Conservation (phyloP, 164 flowering plant species). For the Liriodendron chinense region DNA sequence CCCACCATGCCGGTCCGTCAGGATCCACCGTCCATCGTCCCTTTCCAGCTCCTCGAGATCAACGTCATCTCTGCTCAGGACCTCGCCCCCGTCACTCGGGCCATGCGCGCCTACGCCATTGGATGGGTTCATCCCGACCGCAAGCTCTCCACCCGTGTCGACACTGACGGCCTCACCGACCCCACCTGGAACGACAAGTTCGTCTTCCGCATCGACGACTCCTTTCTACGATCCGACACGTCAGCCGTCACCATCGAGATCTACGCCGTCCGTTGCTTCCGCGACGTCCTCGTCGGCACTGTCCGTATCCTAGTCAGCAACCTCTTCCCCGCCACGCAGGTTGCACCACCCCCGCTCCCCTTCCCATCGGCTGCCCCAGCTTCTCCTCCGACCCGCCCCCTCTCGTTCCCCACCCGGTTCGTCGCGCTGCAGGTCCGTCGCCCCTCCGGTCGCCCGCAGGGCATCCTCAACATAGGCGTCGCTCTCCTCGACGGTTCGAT, state of each 20-base stretch:
- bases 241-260: slow-evolving; percentile 77
- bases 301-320: slow-evolving; percentile 73
- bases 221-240: slow-evolving; percentile 56
- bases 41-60: slow-evolving; percentile 70
- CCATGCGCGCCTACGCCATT: slow-evolving; percentile 70
- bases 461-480: slow-evolving; percentile 80
- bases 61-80: slow-evolving; percentile 88
- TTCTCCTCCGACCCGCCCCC: neutral
- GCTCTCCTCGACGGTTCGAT: slow-evolving; percentile 70
- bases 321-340: slow-evolving; percentile 33
- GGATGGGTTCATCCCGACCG: slow-evolving; percentile 72
- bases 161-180: slow-evolving; percentile 41
- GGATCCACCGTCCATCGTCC: slow-evolving; percentile 16
- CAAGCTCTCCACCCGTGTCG: slow-evolving; percentile 67
- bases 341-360: slow-evolving; percentile 46
- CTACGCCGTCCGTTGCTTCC: slow-evolving; percentile 70
- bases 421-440: slow-evolving; percentile 59
- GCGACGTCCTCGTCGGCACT: slow-evolving; percentile 71
- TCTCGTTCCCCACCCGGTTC: slow-evolving; percentile 6
- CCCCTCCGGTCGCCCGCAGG: slow-evolving; percentile 87
- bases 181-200: slow-evolving; percentile 97
- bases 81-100: slow-evolving; percentile 38
- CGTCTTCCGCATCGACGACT: slow-evolving; percentile 76
- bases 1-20: neutral
- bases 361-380: slow-evolving; percentile 30